Evolutionary conservation across 306 rosid species (phyloP).

Genomic region (Astragalus membranaceus): DNA sequence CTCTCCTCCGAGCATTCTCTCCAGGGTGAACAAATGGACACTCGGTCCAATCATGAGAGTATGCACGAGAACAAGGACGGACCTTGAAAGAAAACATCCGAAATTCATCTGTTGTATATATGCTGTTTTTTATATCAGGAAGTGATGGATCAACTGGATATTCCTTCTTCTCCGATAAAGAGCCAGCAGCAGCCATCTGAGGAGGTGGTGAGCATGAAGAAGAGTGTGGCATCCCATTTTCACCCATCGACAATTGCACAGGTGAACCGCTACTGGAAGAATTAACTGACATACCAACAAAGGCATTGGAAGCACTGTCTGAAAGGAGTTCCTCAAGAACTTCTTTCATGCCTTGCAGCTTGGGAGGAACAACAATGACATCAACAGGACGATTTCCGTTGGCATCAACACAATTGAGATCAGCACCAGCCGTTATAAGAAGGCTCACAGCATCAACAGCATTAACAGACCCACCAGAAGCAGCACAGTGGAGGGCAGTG

Average conservation of each 20-base stretch:
- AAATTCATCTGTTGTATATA: constrained; percentile 75
- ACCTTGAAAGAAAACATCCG: constrained; percentile 92
- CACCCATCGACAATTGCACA: constrained; percentile 36
- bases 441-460: constrained; percentile 49
- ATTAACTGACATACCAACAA: constrained; percentile 37
- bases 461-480: constrained; percentile 65
- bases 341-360: constrained; percentile 29
- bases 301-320: constrained; percentile 31
- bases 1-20: constrained; percentile 90
- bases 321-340: constrained; percentile 52
- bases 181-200: constrained; percentile 30
- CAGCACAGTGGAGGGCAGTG: constrained; percentile 93
- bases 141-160: constrained; percentile 81
- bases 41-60: constrained; percentile 94
- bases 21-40: constrained; percentile 95
- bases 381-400: constrained; percentile 65
- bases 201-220: constrained; percentile 48
- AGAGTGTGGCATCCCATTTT: constrained; percentile 38
- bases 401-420: constrained; percentile 39
- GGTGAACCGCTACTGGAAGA: constrained; percentile 42
- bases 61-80: constrained; percentile 82
- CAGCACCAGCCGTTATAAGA: constrained; percentile 67
- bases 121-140: constrained; percentile 80
- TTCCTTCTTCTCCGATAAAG: constrained; percentile 58
- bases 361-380: constrained; percentile 59